phyloP scores from a whole-genome alignment of 805 yeast species.

The Sugiyamaella qingdaonensis region DNA sequence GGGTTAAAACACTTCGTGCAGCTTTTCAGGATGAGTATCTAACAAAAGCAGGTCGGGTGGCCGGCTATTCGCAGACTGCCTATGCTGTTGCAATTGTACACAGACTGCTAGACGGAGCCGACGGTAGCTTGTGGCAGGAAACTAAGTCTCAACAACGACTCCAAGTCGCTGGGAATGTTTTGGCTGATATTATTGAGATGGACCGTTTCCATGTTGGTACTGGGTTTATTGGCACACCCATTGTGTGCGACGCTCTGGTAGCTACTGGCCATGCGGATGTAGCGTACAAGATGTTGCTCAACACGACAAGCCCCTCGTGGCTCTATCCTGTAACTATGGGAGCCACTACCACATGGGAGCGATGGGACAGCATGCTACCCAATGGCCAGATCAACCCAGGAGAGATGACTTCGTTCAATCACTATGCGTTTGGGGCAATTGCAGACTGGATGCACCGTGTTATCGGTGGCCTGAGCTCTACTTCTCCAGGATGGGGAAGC shows the following conservation, averaged over 20 bases:
- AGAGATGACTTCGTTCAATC: constrained; percentile 31
- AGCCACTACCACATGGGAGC: constrained; percentile 31
- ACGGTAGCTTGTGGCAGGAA: neutral
- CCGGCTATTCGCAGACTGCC: constrained; percentile 27
- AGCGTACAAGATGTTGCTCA: constrained; percentile 22
- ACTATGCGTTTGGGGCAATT: constrained; percentile 27
- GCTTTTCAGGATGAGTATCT: constrained; percentile 23
- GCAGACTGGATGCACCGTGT: constrained; percentile 23
- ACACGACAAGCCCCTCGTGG: constrained; percentile 27
- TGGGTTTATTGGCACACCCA: constrained; percentile 32
- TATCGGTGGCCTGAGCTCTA: constrained; percentile 22
- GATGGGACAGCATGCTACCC: constrained; percentile 31
- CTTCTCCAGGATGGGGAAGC: constrained; percentile 23
- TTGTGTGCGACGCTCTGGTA: constrained; percentile 26
- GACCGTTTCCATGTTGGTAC: constrained; percentile 19
- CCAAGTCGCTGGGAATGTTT: too few species aligned
- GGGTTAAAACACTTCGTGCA: constrained; percentile 14
- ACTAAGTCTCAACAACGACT: too few species aligned
- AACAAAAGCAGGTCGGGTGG: constrained; percentile 18
- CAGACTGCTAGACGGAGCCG: constrained; percentile 9
- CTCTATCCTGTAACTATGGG: constrained; percentile 30
- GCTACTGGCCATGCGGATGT: constrained; percentile 21
- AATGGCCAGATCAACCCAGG: constrained; percentile 30
- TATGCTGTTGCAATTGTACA: constrained; percentile 24
- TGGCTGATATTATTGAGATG: constrained; percentile 21